Conservation (phyloP, 1,139 yeast species). For the Geotrichum aggregatum region DNA sequence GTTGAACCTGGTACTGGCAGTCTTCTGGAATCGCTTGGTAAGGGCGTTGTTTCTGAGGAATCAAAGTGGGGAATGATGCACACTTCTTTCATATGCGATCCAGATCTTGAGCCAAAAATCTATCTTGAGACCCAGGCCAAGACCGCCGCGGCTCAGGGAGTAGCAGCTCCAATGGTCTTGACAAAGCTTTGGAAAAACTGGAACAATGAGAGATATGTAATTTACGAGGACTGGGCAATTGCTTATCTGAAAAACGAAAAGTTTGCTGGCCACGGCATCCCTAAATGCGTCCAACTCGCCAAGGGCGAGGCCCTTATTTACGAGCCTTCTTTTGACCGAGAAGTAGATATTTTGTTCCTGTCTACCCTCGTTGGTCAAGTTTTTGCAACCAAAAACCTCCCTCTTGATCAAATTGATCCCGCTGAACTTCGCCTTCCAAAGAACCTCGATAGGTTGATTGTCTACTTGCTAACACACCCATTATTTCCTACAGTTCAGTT, state of each 20-base stretch:
- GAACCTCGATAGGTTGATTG: constrained; percentile 48
- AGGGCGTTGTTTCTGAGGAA: constrained; percentile 43
- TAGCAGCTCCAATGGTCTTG: constrained; percentile 1
- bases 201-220: constrained; percentile 23
- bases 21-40: constrained; percentile 68
- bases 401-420: constrained; percentile 18
- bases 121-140: constrained; percentile 12
- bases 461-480: constrained; percentile 82
- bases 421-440: constrained; percentile 11
- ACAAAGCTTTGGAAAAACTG: constrained; percentile 1
- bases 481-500: constrained; percentile 64
- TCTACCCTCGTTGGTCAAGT: constrained; percentile 22
- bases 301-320: constrained; percentile 39
- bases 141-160: constrained; percentile 3
- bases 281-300: constrained; percentile 16
- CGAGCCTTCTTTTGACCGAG: constrained; percentile 64
- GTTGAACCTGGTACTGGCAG: constrained; percentile 68
- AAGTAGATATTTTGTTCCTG: constrained; percentile 59
- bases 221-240: constrained; percentile 32
- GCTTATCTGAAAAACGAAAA: constrained; percentile 29
- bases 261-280: constrained; percentile 27
- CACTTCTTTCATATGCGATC: constrained; percentile 14
- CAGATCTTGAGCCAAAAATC: constrained; percentile 1
- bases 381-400: constrained; percentile 13
- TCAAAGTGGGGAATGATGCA: constrained; percentile 18